Percentiles rank a stretch among this genome's conserved stretches.
phyloP scores from a whole-genome alignment of 768 basidiomycete species.

The Lactarius indigo region DNA sequence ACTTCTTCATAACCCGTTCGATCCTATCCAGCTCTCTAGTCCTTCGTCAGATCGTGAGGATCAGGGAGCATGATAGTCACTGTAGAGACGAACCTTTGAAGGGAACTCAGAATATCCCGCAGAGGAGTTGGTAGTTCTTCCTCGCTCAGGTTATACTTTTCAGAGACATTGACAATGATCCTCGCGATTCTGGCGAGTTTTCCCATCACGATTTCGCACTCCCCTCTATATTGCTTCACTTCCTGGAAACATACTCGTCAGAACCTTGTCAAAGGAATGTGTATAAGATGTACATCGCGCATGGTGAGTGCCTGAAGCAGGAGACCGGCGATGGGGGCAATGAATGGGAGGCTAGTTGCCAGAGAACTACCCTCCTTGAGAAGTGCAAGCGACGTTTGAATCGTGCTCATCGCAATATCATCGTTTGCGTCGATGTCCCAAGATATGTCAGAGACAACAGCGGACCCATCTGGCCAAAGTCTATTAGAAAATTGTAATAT shows the following conservation, averaged over 20 bases:
- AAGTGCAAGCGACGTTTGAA: neutral
- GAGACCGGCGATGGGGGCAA: neutral
- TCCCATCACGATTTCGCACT: neutral
- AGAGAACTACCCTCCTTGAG: neutral
- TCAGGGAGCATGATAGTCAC: neutral
- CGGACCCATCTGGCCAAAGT: neutral
- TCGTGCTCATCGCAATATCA: neutral
- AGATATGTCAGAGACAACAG: neutral
- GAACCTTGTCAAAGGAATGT: neutral
- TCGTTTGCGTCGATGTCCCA: neutral
- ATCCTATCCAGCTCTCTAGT: neutral
- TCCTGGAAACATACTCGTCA: neutral
- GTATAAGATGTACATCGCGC: neutral
- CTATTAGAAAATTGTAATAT: neutral
- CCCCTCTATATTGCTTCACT: neutral
- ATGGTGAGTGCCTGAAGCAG: neutral
- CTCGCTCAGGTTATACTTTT: neutral
- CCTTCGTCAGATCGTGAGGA: neutral
- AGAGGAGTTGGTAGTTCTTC: neutral
- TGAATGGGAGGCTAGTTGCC: neutral
- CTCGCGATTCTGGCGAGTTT: neutral
- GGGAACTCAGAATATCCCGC: neutral
- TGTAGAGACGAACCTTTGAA: neutral
- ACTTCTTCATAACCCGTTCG: neutral
- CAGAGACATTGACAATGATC: neutral